Conservation (phyloP, 2,329 filamentous ascomycete species). For the Hypomyces perniciosus region DNA sequence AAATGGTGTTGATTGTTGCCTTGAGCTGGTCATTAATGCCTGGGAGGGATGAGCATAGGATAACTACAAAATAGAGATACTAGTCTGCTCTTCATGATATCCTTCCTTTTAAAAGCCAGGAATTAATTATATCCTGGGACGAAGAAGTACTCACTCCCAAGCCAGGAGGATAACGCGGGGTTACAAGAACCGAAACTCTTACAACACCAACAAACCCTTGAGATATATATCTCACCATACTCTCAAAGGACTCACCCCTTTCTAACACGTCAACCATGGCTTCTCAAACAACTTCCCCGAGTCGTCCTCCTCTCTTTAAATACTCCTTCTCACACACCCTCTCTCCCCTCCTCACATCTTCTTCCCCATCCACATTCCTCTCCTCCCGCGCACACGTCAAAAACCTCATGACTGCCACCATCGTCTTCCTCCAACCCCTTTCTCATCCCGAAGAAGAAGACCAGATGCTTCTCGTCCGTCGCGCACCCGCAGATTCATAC, state of each 20-base stretch:
- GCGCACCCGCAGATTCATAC: slow-evolving; percentile 17
- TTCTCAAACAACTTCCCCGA: not conserved
- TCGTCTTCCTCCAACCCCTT: slow-evolving; percentile 14
- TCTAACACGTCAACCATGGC: no score
- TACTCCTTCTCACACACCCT: slow-evolving; percentile 14
- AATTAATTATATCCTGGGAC: no score
- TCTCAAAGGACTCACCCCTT: not conserved
- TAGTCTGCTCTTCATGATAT: no score
- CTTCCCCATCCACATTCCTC: slow-evolving; percentile 11
- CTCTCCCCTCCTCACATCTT: not conserved
- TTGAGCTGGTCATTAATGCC: no score
- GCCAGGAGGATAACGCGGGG: no score
- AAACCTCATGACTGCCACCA: slow-evolving; percentile 16
- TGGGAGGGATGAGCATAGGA: no score
- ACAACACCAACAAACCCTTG: not conserved
- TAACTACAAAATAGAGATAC: no score
- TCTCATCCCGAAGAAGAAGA: not conserved
- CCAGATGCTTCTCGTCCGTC: slow-evolving; percentile 13
- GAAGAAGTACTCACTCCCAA: no score
- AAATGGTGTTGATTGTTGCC: no score
- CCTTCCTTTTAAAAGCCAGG: no score
- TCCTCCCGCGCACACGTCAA: slow-evolving; percentile 13
- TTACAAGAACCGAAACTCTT: no score
- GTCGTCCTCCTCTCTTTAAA: not conserved
- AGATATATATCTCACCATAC: no score